phyloP scores from a whole-genome alignment of 306 rosid species.

The Nissolia schottii region DNA sequence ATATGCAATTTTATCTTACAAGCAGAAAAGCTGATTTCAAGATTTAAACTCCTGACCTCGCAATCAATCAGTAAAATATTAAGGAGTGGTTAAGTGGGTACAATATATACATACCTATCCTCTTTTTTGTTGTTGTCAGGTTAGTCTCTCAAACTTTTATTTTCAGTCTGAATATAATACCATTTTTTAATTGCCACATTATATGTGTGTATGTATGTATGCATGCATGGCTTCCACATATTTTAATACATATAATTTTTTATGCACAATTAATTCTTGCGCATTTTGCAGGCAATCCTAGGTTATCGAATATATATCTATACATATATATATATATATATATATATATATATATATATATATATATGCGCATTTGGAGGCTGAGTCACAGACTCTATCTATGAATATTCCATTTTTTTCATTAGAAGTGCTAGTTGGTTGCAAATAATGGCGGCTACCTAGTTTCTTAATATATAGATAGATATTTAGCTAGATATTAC shows the following conservation, averaged over 20 bases:
- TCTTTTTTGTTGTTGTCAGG: conserved; percentile 36
- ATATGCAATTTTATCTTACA: no score
- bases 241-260: not conserved
- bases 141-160: conserved; percentile 13
- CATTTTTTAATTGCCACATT: not conserved
- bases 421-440: conserved; percentile 9
- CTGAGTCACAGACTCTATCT: conserved; percentile 42
- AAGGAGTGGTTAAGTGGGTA: no score
- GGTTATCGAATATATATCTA: conserved; percentile 25
- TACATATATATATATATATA: no score
- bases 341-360: no score
- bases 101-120: no score
- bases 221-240: no score
- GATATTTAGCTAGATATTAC: conserved; percentile 19
- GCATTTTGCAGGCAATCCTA: conserved; percentile 22
- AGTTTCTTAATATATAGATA: conserved; percentile 28
- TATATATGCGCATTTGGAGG: no score
- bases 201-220: no score
- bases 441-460: conserved; percentile 36
- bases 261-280: not conserved
- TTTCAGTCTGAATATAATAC: conserved; percentile 1
- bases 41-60: no score
- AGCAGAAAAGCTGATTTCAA: no score
- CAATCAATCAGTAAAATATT: no score
- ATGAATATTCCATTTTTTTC: conserved; percentile 44